Evolutionary conservation across 257 asterid species (phyloP).

Genomic region (Paulownia fortunei): DNA sequence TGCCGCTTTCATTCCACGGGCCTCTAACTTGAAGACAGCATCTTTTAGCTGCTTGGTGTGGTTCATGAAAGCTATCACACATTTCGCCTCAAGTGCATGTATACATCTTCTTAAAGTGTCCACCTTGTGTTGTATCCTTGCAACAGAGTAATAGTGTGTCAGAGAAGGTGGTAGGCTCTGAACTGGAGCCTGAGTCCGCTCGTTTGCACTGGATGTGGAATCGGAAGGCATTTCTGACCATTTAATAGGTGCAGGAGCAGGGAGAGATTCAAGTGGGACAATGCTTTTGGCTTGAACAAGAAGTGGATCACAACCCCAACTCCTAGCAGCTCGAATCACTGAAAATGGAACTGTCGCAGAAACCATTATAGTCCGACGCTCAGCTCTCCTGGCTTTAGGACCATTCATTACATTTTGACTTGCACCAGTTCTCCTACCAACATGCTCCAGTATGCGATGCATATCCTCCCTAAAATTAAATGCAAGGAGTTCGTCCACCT

Average conservation of each 20-base stretch:
- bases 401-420: constrained; percentile 37
- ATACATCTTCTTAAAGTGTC: constrained; percentile 84
- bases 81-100: constrained; percentile 83
- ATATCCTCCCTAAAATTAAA: constrained; percentile 91
- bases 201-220: constrained; percentile 37
- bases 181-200: constrained; percentile 50
- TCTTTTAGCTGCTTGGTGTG: constrained; percentile 85
- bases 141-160: constrained; percentile 72
- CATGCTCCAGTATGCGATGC: constrained; percentile 91
- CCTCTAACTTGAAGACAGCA: constrained; percentile 85
- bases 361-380: constrained; percentile 87
- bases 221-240: constrained; percentile 46
- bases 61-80: constrained; percentile 93
- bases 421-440: constrained; percentile 75
- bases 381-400: constrained; percentile 43
- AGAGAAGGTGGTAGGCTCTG: constrained; percentile 90
- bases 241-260: constrained; percentile 48
- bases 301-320: constrained; percentile 91
- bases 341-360: constrained; percentile 98
- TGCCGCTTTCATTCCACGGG: constrained; percentile 89
- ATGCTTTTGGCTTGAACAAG: constrained; percentile 82
- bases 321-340: constrained; percentile 86
- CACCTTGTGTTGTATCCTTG: constrained; percentile 90
- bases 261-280: constrained; percentile 60
- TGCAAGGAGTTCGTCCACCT: constrained; percentile 93